Conservation (phyloP, 2,329 filamentous ascomycete species). For the Leptographium wingfieldii region DNA sequence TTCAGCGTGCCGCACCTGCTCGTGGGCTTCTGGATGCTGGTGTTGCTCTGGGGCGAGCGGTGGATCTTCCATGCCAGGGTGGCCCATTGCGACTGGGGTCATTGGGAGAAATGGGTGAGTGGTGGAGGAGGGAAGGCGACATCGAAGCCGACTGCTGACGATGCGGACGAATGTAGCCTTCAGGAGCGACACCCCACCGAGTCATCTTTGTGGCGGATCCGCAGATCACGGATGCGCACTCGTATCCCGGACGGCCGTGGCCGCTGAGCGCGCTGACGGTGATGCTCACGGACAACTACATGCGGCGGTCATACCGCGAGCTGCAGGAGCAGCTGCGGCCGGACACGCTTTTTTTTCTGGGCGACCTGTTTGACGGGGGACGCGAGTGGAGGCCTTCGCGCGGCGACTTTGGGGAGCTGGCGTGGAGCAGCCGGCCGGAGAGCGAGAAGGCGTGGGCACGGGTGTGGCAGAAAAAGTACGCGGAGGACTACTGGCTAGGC, state of each 20-base stretch:
- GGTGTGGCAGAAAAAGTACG: conserved; percentile 62
- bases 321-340: conserved; percentile 68
- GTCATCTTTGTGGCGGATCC: conserved; percentile 80
- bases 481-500: conserved; percentile 68
- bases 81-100: conserved; percentile 62
- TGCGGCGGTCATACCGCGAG: conserved; percentile 68
- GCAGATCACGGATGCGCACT: conserved; percentile 85
- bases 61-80: conserved; percentile 62
- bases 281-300: conserved; percentile 73
- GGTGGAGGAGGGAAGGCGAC: neutral
- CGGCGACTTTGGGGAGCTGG: conserved; percentile 45
- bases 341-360: conserved; percentile 80
- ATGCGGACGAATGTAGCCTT: conserved; percentile 42
- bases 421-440: conserved; percentile 41
- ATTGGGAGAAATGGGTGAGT: conserved; percentile 87
- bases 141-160: neutral
- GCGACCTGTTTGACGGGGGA: conserved; percentile 90
- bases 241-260: conserved; percentile 72
- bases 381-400: conserved; percentile 77
- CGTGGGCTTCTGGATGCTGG: conserved; percentile 60
- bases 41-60: conserved; percentile 76
- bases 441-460: conserved; percentile 44
- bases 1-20: conserved; percentile 55
- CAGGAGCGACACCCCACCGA: conserved; percentile 67
- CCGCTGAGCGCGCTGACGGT: conserved; percentile 41